Evolutionary conservation across 305 asterid species (phyloP).

Genomic region (Caryopteris hybrid): DNA sequence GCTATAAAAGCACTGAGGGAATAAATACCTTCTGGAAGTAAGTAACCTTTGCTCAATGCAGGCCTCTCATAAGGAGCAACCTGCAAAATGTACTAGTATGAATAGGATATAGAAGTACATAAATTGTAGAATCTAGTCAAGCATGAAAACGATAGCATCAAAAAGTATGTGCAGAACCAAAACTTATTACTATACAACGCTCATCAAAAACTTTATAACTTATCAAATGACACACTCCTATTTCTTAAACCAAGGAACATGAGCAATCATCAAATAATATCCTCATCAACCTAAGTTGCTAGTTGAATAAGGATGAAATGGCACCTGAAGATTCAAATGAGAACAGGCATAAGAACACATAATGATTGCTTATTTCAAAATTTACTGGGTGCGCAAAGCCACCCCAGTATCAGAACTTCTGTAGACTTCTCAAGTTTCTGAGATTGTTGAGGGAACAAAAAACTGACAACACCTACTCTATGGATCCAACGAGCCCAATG

Average conservation of each 20-base stretch:
- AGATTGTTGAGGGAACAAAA: not conserved
- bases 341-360: not conserved
- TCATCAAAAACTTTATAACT: not conserved
- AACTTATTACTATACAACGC: not conserved
- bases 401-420: not conserved
- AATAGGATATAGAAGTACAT: not conserved
- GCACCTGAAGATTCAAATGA: not conserved
- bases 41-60: slow-evolving; percentile 90
- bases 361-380: not conserved
- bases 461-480: not conserved
- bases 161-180: not conserved
- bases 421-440: slow-evolving; percentile 1
- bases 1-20: not conserved
- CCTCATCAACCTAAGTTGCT: not conserved
- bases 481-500: not conserved
- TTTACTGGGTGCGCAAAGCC: not conserved
- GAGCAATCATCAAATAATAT: not conserved
- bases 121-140: not conserved
- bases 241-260: not conserved
- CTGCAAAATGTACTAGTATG: slow-evolving; percentile 36
- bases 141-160: slow-evolving; percentile 5
- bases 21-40: slow-evolving; percentile 85
- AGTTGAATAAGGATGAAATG: not conserved
- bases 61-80: slow-evolving; percentile 99
- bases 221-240: not conserved